Evolutionary conservation across 441 rosid species (phyloP), one percentile per base, ranked within the genome.

Genomic region (Daphne laureola): DNA sequence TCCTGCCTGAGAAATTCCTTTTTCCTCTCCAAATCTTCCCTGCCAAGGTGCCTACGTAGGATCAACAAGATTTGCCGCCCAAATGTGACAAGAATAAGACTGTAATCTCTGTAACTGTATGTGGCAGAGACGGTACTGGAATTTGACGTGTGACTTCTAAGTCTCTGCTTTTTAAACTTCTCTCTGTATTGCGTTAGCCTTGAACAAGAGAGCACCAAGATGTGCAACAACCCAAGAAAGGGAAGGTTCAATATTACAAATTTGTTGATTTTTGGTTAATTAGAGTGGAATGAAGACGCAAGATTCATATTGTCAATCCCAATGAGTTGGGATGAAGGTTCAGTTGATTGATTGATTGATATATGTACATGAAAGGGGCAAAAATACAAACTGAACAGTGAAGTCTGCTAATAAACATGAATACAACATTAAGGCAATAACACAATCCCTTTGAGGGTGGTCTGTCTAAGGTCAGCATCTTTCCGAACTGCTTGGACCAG

Each of bases 401-500:
- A 31, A 31, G 38, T 17, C 17, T 17, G 50, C 12, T 25, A 17
- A 31, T 31, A 4, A 54, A 16, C 7, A 25, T 36, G 41, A 31
- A 5, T 31, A 31, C 38, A 53, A 50, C n/a, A 52, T 23, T 40
- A 35, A 50, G 53, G 41, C 51, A 35, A 41, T 21, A 21, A 21
- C 0, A 11, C n/a, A n/a, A n/a, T n/a, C 23, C 17, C 18, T 25
- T 14, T 42, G 5, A 43, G 16, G 8, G 14, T 21, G 14, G 38
- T 17, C 14, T 36, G 21, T 57, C 66, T 36, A 49, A 54, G 4
- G 66, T 45, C 49, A 53, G 43, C 66, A 31, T 59, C 67, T 54
- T 47, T 40, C 51, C 4, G 51, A 41, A 43, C 50, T 60, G 60
- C 51, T 62, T 40, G 46, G 62, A 38, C 53, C 64, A 47, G 65